phyloP scores from a whole-genome alignment of 768 basidiomycete species.

The Coprinopsis marcescibilis region DNA sequence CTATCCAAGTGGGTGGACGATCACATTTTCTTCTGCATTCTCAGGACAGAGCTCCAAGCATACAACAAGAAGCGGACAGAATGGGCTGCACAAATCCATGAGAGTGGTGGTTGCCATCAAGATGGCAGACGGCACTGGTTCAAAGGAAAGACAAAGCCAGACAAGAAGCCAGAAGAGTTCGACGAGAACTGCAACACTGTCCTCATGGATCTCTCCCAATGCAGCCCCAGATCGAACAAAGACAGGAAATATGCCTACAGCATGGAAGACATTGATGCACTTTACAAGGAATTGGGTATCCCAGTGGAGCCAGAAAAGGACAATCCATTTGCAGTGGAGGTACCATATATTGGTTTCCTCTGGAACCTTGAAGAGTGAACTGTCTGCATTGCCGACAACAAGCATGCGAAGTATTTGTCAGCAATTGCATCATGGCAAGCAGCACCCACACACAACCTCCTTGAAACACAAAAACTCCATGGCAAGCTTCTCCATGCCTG shows the following conservation, averaged over 20 bases:
- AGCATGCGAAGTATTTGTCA: slow-evolving; percentile 17
- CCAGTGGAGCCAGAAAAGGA: slow-evolving; percentile 17
- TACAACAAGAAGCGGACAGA: slow-evolving; percentile 19
- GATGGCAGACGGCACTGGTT: slow-evolving; percentile 16
- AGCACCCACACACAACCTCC: slow-evolving; percentile 18
- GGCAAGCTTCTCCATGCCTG: slow-evolving; percentile 31
- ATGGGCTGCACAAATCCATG: slow-evolving; percentile 12
- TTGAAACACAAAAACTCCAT: slow-evolving; percentile 27
- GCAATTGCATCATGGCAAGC: slow-evolving; percentile 21
- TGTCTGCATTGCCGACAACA: slow-evolving; percentile 10
- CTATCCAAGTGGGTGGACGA: slow-evolving; percentile 29
- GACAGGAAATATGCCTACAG: slow-evolving; percentile 16
- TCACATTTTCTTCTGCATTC: slow-evolving; percentile 24
- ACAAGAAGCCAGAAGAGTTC: slow-evolving; percentile 20
- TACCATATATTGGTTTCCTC: slow-evolving; percentile 16
- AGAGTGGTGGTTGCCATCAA: slow-evolving; percentile 2
- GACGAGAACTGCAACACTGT: slow-evolving; percentile 21
- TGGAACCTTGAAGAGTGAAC: slow-evolving; percentile 15
- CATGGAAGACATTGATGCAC: slow-evolving; percentile 25
- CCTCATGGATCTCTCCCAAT: slow-evolving; percentile 16
- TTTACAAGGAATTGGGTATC: slow-evolving; percentile 21
- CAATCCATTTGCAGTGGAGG: slow-evolving; percentile 7
- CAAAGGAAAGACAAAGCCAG: slow-evolving; percentile 13
- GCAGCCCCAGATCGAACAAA: slow-evolving; percentile 14
- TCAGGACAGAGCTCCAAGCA: slow-evolving; percentile 11